A percentile compares a stretch with the other conserved stretches of the same genome.
Evolutionary conservation across 495 filamentous ascomycete species (phyloP).

Genomic region (Articulospora tetracladia): DNA sequence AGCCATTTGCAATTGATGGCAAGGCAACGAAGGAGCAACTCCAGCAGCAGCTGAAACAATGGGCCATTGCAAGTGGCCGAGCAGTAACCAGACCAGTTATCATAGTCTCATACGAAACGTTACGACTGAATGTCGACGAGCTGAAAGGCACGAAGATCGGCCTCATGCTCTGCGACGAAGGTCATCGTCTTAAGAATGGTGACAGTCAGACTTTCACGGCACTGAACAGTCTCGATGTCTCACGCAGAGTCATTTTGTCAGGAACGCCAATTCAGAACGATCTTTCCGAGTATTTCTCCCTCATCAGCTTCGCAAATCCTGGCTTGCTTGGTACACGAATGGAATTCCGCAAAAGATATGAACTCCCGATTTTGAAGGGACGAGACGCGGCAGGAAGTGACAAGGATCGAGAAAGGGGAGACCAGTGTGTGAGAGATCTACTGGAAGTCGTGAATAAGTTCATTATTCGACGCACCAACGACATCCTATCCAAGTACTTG

Average conservation of each 20-base stretch:
- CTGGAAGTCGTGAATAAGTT: conserved; percentile 91
- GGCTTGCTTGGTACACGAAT: conserved; percentile 81
- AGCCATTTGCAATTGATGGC: conserved; percentile 93
- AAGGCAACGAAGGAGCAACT: conserved; percentile 95
- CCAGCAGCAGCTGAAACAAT: conserved; percentile 84
- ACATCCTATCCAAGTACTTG: conserved; percentile 96
- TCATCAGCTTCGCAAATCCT: conserved; percentile 96
- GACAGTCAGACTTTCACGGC: conserved; percentile 93
- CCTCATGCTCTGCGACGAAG: conserved; percentile 95
- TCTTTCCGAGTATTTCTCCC: conserved; percentile 92
- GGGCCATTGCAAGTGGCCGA: conserved; percentile 85
- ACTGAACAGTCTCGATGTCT: conserved; percentile 85
- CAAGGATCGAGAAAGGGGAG: conserved; percentile 74
- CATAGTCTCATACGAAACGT: conserved; percentile 98
- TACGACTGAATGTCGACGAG: conserved; percentile 86
- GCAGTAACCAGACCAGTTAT: conserved; percentile 93
- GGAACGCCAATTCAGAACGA: conserved; percentile 99
- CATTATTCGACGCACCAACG: conserved; percentile 97
- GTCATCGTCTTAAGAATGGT: conserved; percentile 96
- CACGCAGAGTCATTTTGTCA: conserved; percentile 87
- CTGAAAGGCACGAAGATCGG: conserved; percentile 85
- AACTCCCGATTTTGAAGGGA: conserved; percentile 87
- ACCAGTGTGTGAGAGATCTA: conserved; percentile 79
- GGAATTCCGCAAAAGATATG: conserved; percentile 94
- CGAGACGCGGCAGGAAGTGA: conserved; percentile 89